These are phyloP conservation scores for Myrica gale DNA, from an alignment of 306 rosid species.

Conservation along the genomic window DNA sequence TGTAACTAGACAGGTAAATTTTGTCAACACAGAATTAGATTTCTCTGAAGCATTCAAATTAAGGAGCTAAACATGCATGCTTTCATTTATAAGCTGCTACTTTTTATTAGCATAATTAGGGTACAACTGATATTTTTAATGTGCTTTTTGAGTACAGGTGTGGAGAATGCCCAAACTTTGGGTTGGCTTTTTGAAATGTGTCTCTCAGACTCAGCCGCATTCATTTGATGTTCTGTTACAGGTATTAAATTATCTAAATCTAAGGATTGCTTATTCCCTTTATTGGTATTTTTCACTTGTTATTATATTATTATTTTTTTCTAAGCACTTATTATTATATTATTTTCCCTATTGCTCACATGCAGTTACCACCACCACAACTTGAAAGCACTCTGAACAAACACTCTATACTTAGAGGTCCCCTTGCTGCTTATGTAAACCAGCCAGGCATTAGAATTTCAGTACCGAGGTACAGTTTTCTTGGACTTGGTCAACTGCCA, in stretches of 20 bases:
- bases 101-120: not conserved
- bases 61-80: not conserved
- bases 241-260: constrained; percentile 44
- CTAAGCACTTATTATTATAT: not conserved
- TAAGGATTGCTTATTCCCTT: constrained; percentile 1
- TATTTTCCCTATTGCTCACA: constrained; percentile 4
- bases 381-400: constrained; percentile 85
- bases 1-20: constrained; percentile 76
- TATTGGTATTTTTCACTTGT: constrained; percentile 4
- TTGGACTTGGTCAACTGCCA: constrained; percentile 10
- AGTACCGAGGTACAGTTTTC: constrained; percentile 59
- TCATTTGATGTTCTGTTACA: constrained; percentile 85
- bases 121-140: constrained; percentile 30
- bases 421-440: constrained; percentile 77
- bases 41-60: constrained; percentile 3
- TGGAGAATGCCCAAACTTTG: constrained; percentile 98
- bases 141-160: constrained; percentile 52
- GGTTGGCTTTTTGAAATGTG: constrained; percentile 98
- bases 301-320: too few species aligned
- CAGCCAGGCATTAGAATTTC: constrained; percentile 74
- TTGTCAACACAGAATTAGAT: not conserved
- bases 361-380: constrained; percentile 88
- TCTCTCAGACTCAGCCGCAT: constrained; percentile 90
- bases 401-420: constrained; percentile 63
- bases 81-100: not conserved